These are phyloP conservation scores for Endotrypanum monterogeii DNA, from an alignment of 208 protist genomes.

Conservation along the genomic window DNA sequence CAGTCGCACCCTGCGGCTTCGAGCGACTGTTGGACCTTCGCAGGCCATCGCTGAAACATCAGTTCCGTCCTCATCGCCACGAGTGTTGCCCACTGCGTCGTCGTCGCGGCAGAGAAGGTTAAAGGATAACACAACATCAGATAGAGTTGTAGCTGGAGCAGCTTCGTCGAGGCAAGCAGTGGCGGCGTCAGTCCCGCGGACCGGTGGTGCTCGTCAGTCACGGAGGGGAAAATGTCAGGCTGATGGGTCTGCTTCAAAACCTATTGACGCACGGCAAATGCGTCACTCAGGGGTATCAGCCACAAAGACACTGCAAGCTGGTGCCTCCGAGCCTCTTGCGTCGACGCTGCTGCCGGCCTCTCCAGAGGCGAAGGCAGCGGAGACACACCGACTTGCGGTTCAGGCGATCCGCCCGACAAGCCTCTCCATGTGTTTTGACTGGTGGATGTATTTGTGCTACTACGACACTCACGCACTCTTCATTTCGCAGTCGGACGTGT, in stretches of 20 bases:
- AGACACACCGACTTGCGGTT: constrained; percentile 12
- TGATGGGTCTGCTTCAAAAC: background rate
- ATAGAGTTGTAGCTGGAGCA: background rate
- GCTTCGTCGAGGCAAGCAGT: background rate
- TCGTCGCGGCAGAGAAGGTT: constrained; percentile 1
- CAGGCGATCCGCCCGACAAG: constrained; percentile 13
- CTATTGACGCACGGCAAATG: background rate
- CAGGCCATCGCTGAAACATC: background rate
- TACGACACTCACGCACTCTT: constrained; percentile 34
- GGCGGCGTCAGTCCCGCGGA: background rate
- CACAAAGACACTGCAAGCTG: background rate
- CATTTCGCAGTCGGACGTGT: constrained; percentile 18
- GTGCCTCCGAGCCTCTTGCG: background rate
- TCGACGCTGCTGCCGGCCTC: background rate
- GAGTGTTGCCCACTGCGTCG: background rate
- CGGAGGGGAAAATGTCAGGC: background rate
- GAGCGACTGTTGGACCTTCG: background rate
- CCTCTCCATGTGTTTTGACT: constrained; percentile 26
- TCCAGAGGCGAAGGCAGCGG: background rate
- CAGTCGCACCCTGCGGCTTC: constrained; percentile 4
- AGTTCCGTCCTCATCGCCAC: background rate
- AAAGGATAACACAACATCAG: background rate
- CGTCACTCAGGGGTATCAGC: background rate
- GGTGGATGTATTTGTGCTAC: constrained; percentile 34
- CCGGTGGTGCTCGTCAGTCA: background rate